Evolutionary conservation across 768 basidiomycete genomes (phyloP).

Genomic region (Piloderma croceum): DNA sequence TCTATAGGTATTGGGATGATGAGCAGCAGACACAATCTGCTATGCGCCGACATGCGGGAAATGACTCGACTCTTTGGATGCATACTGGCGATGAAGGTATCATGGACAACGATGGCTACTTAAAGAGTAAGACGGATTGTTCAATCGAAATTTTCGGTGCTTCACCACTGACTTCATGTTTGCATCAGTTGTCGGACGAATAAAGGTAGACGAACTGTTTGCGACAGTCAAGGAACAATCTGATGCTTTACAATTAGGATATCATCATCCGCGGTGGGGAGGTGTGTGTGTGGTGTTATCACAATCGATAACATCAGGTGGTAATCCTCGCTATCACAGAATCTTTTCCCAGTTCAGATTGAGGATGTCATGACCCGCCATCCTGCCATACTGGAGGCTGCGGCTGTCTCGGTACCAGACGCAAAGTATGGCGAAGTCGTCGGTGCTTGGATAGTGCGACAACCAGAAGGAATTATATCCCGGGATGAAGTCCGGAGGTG

Average conservation of each 20-base stretch:
- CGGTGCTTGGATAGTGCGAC: conserved; percentile 62
- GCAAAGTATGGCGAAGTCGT: conserved; percentile 69
- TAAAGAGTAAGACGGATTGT: conserved; percentile 47
- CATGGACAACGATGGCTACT: conserved; percentile 77
- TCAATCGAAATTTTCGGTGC: too few relatives aligned
- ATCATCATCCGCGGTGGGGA: conserved; percentile 86
- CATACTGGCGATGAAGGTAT: conserved; percentile 78
- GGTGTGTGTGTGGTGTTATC: conserved; percentile 29
- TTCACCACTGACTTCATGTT: neutral
- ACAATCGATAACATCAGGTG: neutral
- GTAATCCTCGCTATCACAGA: conserved; percentile 36
- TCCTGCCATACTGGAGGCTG: conserved; percentile 60
- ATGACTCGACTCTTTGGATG: conserved; percentile 67
- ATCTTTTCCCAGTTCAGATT: conserved; percentile 80
- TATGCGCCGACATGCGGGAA: conserved; percentile 42
- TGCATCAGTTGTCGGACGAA: conserved; percentile 64
- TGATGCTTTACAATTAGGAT: conserved; percentile 39
- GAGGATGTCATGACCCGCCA: conserved; percentile 65
- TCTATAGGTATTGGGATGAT: conserved; percentile 68
- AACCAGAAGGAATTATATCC: conserved; percentile 22
- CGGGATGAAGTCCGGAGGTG: conserved; percentile 37
- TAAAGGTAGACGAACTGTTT: conserved; percentile 49
- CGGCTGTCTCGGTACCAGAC: conserved; percentile 69
- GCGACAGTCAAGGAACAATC: neutral
- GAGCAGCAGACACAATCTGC: conserved; percentile 57